These are phyloP conservation scores for Podochytrium sp. DNA, from an alignment of 192 early-diverging fungal species.

Conservation along the genomic window DNA sequence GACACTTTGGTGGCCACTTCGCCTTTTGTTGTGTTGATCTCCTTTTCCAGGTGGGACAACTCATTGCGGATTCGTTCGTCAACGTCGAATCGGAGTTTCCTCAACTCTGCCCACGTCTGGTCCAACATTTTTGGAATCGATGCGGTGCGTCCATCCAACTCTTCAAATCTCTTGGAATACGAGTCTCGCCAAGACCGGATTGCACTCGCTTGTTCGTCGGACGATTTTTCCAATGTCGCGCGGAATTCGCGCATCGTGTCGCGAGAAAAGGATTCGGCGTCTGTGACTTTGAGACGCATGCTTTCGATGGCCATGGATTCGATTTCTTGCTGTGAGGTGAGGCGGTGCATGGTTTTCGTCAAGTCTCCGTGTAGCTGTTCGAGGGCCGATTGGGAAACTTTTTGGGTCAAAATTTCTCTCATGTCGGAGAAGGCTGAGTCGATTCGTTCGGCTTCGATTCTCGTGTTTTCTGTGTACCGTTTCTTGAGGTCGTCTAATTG, in stretches of 20 bases:
- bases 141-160: constrained; percentile 15
- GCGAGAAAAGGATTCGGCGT: neutral
- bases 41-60: constrained; percentile 30
- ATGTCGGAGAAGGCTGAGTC: constrained; percentile 3
- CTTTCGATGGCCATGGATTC: constrained; percentile 22
- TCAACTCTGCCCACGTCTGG: constrained; percentile 32
- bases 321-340: constrained; percentile 30
- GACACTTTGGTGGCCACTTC: constrained; percentile 21
- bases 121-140: constrained; percentile 33
- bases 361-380: constrained; percentile 33
- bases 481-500: constrained; percentile 27
- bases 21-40: constrained; percentile 21
- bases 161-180: constrained; percentile 27
- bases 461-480: neutral
- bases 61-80: constrained; percentile 31
- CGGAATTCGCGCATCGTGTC: constrained; percentile 29
- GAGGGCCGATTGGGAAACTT: constrained; percentile 22
- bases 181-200: constrained; percentile 21
- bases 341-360: neutral
- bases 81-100: constrained; percentile 31
- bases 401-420: constrained; percentile 15
- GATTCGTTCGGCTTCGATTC: constrained; percentile 15
- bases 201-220: constrained; percentile 20
- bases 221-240: constrained; percentile 13
- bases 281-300: constrained; percentile 6